Base-by-base conservation (phyloP, 345 rosid genomes). In the Barbarea vulgaris region DNA sequence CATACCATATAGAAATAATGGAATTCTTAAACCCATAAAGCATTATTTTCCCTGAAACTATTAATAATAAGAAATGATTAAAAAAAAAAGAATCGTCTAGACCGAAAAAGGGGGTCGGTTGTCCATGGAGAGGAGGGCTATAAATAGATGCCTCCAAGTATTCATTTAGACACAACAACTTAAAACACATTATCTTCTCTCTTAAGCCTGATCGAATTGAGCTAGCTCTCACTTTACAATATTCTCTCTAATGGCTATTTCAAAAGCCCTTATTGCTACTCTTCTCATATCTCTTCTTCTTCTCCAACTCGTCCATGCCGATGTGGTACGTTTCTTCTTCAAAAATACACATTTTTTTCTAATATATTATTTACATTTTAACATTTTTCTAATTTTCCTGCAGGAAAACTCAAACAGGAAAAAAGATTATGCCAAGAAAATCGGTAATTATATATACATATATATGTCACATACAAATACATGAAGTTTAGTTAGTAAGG, bases 271-370 rank as follows among this genome's bases (percentile, higher is more conserved):
- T 59, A 47, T 83, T 52, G 86, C 87, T 75, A 80, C 83, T 47
- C 77, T 85, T 70, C 80, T 88, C 75, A 39, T 86, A 70, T 88
- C 85, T 59, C 83, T 88, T 58, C 80, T 86, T 44, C 50, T 85
- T 61, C 82, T 85, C 58, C 84, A 78, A 48, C 73, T 81, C 27
- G 86, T 65, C 17, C 74, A 75, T 15, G 87, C 90, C 37, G 83
- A 75, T 56, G 3, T 33, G 33, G 79, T 74, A 46, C 41, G 14
- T 30, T n/a, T 37, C 44, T 22, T 30, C 44, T 28, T 63, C 56
- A 59, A 30, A 65, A 30, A 66, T 50, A 17, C 12, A 22, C 66
- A 12, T 22, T 15, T 33, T 33, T n/a, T 5, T 6, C 28, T 1
- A 53, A 24, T 14, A 27, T 7, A 17, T 24, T 15, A 10, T 47